Evolutionary conservation across 805 yeast genomes (phyloP).

Genomic region (Cyberlindnera suaveolens): DNA sequence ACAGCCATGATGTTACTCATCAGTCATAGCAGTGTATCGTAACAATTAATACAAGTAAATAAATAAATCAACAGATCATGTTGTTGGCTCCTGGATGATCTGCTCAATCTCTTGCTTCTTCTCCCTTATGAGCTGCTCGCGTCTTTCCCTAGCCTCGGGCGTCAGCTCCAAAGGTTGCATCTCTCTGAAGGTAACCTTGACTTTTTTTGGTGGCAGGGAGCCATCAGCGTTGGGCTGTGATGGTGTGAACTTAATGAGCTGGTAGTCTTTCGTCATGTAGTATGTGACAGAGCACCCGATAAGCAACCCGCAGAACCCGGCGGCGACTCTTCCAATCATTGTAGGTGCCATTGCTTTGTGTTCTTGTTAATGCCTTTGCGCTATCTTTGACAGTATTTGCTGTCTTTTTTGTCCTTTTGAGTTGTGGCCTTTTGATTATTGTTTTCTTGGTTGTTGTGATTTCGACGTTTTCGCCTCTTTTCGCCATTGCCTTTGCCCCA

Average conservation of each 20-base stretch:
- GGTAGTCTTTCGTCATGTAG: conserved; percentile 16
- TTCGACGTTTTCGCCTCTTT: too few species aligned
- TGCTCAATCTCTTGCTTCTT: conserved; percentile 9
- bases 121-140: not conserved
- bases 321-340: conserved; percentile 11
- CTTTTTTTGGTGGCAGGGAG: conserved; percentile 27
- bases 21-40: too few species aligned
- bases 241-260: conserved; percentile 35
- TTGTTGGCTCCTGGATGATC: conserved; percentile 13
- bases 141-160: conserved; percentile 23
- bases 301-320: conserved; percentile 12
- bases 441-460: too few species aligned
- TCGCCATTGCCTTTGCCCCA: too few species aligned
- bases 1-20: too few species aligned
- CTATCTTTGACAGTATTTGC: not conserved
- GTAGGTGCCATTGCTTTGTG: conserved; percentile 7
- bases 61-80: not conserved
- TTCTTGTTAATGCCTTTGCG: not conserved
- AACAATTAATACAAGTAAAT: not conserved
- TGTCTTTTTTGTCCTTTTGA: too few species aligned
- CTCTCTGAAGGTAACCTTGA: conserved; percentile 30
- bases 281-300: conserved; percentile 15
- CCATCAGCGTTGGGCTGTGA: conserved; percentile 34
- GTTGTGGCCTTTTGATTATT: too few species aligned
- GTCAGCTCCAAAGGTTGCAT: conserved; percentile 34